Conservation (phyloP, 805 yeast genomes). For the Danielia oregonensis region DNA sequence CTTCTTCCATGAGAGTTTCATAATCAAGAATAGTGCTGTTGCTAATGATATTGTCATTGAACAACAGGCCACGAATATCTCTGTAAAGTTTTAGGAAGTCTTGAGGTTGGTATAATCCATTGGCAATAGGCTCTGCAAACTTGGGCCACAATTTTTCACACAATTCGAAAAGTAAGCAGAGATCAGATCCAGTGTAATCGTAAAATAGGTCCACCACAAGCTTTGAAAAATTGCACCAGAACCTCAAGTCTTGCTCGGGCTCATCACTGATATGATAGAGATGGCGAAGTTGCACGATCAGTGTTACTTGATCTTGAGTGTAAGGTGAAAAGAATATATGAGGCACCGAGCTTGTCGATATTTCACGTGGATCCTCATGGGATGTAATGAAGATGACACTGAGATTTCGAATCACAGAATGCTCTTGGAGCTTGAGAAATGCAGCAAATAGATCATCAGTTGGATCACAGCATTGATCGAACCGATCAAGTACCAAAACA, state of each 20-base stretch:
- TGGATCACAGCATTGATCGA: constrained; percentile 45
- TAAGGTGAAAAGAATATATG: constrained; percentile 38
- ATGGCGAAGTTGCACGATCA: constrained; percentile 32
- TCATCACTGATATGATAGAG: constrained; percentile 20
- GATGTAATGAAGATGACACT: constrained; percentile 39
- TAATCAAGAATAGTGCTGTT: constrained; percentile 28
- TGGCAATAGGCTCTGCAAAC: constrained; percentile 24
- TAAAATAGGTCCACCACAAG: constrained; percentile 44
- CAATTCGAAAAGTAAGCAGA: constrained; percentile 32
- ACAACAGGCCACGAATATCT: constrained; percentile 25
- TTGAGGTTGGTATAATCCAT: constrained; percentile 16
- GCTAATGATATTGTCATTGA: constrained; percentile 27
- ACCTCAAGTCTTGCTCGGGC: constrained; percentile 17
- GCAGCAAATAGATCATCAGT: constrained; percentile 38
- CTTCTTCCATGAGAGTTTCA: constrained; percentile 16
- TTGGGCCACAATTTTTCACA: constrained; percentile 31
- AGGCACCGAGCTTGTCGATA: constrained; percentile 39
- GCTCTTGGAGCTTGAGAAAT: constrained; percentile 43
- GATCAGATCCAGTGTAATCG: constrained; percentile 43
- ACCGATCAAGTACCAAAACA: constrained; percentile 44
- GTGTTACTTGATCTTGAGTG: constrained; percentile 29
- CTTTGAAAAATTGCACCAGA: constrained; percentile 43
- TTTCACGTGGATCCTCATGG: constrained; percentile 34
- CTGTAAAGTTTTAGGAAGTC: constrained; percentile 36
- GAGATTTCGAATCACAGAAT: constrained; percentile 28